Conservation (phyloP, 1,139 yeast species). For the Lodderomyces beijingensis region DNA sequence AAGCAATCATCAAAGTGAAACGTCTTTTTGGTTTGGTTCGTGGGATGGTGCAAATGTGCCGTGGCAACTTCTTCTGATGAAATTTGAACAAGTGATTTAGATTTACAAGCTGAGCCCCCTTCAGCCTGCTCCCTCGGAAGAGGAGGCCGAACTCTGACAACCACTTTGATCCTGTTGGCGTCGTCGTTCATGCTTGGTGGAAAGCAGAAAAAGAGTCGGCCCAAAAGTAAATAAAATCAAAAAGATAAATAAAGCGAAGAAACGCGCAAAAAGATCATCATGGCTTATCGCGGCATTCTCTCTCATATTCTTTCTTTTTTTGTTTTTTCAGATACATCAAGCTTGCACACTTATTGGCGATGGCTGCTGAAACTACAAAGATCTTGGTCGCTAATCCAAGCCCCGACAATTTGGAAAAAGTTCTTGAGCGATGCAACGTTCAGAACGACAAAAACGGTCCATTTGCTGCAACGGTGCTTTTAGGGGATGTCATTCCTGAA, state of each 20-base stretch:
- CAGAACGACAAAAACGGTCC: slow-evolving; percentile 61
- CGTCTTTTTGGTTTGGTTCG: slow-evolving; percentile 17
- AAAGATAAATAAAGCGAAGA: no score
- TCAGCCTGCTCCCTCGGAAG: slow-evolving; percentile 27
- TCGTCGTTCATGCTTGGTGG: slow-evolving; percentile 5
- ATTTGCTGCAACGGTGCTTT: slow-evolving; percentile 49
- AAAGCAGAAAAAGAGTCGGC: no score
- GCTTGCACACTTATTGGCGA: no score
- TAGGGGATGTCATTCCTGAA: slow-evolving; percentile 43
- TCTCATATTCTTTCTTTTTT: no score
- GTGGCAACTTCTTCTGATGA: no score
- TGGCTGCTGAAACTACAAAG: no score
- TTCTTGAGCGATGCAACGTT: slow-evolving; percentile 44
- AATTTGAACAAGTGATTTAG: no score
- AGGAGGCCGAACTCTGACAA: slow-evolving; percentile 45
- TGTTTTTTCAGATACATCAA: no score
- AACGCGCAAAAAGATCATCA: no score
- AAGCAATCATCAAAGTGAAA: slow-evolving; percentile 57
- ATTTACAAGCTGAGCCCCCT: background rate
- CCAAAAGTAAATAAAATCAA: no score
- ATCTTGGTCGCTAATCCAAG: slow-evolving; percentile 42
- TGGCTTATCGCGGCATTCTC: no score
- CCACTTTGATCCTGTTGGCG: slow-evolving; percentile 35
- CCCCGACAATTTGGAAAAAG: slow-evolving; percentile 32
- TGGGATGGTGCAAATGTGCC: no score